Conservation (phyloP, 768 basidiomycete species). For the Boletus sensibilis region DNA sequence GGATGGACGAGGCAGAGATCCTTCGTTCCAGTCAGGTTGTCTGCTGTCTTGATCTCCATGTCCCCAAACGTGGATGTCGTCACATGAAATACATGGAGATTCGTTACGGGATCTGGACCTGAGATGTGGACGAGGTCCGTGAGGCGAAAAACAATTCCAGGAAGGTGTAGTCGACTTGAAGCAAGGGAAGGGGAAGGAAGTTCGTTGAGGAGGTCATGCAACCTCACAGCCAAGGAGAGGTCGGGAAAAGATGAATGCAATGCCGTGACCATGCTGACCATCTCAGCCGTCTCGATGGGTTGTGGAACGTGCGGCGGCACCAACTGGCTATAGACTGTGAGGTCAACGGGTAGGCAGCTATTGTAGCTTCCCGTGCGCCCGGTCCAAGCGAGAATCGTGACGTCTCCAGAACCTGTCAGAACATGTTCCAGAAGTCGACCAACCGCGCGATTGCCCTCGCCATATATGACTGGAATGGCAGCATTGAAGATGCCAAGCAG, state of each 20-base stretch:
- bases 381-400: slow-evolving; percentile 9
- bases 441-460: slow-evolving; percentile 4
- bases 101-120: background rate
- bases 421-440: slow-evolving; percentile 10
- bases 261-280: background rate
- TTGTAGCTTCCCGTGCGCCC: background rate
- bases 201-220: background rate
- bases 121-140: background rate
- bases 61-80: background rate
- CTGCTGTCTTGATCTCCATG: slow-evolving; percentile 4
- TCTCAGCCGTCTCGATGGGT: background rate
- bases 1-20: slow-evolving; percentile 11
- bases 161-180: slow-evolving; percentile 1
- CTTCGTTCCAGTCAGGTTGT: background rate
- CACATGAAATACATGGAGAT: background rate
- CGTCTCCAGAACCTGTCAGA: background rate
- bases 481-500: slow-evolving; percentile 9
- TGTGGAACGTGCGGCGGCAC: background rate
- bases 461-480: slow-evolving; percentile 4
- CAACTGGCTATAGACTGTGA: background rate
- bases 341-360: background rate
- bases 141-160: slow-evolving; percentile 4
- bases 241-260: background rate
- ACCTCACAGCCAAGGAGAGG: background rate
- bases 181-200: background rate